Evolutionary conservation across 441 rosid genomes (phyloP).

Genomic region (Arabidopsis lyrata): DNA sequence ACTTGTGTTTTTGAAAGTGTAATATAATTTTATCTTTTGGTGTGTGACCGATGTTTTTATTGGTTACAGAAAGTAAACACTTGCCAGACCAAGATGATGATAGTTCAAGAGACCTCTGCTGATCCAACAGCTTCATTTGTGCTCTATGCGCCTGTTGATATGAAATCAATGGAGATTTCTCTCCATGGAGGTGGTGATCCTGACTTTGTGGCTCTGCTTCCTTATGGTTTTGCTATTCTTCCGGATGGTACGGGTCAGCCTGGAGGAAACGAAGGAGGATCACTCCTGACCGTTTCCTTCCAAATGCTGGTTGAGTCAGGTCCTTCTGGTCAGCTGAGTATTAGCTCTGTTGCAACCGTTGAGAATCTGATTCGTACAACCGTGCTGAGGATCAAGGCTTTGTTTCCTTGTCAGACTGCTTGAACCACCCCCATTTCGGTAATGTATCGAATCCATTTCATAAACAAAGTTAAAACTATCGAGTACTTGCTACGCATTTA

Average conservation of each 20-base stretch:
- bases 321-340: slow-evolving; percentile 69
- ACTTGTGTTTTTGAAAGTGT: neutral
- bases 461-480: neutral
- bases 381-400: slow-evolving; percentile 69
- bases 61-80: slow-evolving; percentile 61
- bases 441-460: slow-evolving; percentile 2
- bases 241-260: slow-evolving; percentile 64
- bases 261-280: slow-evolving; percentile 55
- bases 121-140: slow-evolving; percentile 73
- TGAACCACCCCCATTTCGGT: slow-evolving; percentile 35
- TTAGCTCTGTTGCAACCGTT: slow-evolving; percentile 85
- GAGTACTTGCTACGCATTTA: neutral
- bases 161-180: slow-evolving; percentile 68
- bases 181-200: slow-evolving; percentile 78
- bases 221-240: slow-evolving; percentile 86
- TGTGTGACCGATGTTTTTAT: neutral
- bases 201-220: slow-evolving; percentile 80
- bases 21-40: neutral
- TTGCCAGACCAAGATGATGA: slow-evolving; percentile 74
- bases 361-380: slow-evolving; percentile 82
- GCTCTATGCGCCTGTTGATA: slow-evolving; percentile 82
- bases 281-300: slow-evolving; percentile 81
- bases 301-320: slow-evolving; percentile 81
- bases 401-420: slow-evolving; percentile 54
- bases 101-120: slow-evolving; percentile 80